Conservation (phyloP, 2,329 filamentous ascomycete genomes). For the Curvularia lunata region DNA sequence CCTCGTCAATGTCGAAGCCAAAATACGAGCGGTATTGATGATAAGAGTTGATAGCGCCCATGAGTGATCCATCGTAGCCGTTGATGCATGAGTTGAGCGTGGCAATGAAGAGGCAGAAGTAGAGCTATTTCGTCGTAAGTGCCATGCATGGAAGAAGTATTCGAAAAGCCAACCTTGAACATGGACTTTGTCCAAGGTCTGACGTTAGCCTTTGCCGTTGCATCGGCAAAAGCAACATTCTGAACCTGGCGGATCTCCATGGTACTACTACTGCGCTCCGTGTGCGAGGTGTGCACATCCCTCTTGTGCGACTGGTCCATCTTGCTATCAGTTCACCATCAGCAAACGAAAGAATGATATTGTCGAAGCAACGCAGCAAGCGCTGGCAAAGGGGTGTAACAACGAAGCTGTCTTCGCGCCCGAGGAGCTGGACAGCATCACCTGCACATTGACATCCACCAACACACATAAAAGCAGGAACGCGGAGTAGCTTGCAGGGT, state of each 20-base stretch:
- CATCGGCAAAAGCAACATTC: slow-evolving; percentile 54
- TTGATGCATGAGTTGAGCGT: slow-evolving; percentile 56
- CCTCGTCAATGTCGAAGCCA: slow-evolving; percentile 47
- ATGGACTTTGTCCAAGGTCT: slow-evolving; percentile 52
- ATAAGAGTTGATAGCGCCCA: slow-evolving; percentile 58
- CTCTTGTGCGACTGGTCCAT: slow-evolving; percentile 25
- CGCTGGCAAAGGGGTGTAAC: neutral
- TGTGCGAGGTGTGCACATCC: slow-evolving; percentile 25
- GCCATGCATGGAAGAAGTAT: neutral
- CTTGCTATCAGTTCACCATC: neutral
- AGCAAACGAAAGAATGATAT: neutral
- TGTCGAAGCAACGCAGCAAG: neutral
- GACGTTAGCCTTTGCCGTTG: slow-evolving; percentile 54
- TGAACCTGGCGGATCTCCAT: slow-evolving; percentile 48
- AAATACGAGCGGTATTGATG: slow-evolving; percentile 55
- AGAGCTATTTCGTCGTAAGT: slow-evolving; percentile 41
- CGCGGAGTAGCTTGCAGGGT: neutral
- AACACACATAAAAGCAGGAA: neutral
- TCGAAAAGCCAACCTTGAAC: slow-evolving; percentile 49
- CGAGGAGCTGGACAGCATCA: slow-evolving; percentile 9
- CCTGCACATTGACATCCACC: slow-evolving; percentile 7
- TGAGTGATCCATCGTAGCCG: slow-evolving; percentile 58
- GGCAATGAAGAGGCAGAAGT: slow-evolving; percentile 51
- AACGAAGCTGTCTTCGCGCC: slow-evolving; percentile 9
- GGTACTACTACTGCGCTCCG: slow-evolving; percentile 25